phyloP scores from a whole-genome alignment of 371 early-diverging fungal genomes.

The Apophysomyces trapeziformis region DNA sequence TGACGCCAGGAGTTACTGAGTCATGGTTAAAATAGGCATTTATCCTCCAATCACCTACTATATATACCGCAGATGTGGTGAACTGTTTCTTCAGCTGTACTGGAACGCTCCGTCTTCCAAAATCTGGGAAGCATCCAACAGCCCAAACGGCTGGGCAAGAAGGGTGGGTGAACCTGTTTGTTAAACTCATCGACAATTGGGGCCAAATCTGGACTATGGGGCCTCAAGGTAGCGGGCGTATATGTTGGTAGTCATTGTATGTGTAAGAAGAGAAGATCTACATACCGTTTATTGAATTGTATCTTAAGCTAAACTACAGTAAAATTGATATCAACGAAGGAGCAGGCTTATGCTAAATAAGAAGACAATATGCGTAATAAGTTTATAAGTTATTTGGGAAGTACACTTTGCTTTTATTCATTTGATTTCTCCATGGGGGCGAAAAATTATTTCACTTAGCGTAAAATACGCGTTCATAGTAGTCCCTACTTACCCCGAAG shows the following conservation, averaged over 20 bases:
- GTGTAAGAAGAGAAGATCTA: background rate
- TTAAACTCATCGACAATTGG: conserved; percentile 28
- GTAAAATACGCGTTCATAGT: too few relatives aligned
- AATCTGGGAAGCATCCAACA: background rate
- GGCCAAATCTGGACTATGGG: conserved; percentile 31
- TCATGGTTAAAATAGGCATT: conserved; percentile 13
- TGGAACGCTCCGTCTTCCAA: conserved; percentile 32
- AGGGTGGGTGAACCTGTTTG: conserved; percentile 41
- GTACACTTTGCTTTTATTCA: too few relatives aligned
- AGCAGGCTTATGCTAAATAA: too few relatives aligned
- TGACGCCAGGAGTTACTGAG: background rate
- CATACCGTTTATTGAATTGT: background rate
- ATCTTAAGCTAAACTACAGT: background rate
- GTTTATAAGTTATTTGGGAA: too few relatives aligned
- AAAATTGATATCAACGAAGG: background rate
- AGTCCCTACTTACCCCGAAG: too few relatives aligned
- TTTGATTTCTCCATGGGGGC: too few relatives aligned
- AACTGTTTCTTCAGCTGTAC: conserved; percentile 42
- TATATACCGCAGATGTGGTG: conserved; percentile 32
- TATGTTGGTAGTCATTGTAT: conserved; percentile 22
- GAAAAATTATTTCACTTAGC: too few relatives aligned
- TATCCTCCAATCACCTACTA: conserved; percentile 33
- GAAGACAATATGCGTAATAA: too few relatives aligned
- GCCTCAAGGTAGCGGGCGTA: conserved; percentile 28
- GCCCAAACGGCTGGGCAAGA: conserved; percentile 16